Evolutionary conservation across 306 rosid species (phyloP).

Genomic region (Ormosia semicastrata): DNA sequence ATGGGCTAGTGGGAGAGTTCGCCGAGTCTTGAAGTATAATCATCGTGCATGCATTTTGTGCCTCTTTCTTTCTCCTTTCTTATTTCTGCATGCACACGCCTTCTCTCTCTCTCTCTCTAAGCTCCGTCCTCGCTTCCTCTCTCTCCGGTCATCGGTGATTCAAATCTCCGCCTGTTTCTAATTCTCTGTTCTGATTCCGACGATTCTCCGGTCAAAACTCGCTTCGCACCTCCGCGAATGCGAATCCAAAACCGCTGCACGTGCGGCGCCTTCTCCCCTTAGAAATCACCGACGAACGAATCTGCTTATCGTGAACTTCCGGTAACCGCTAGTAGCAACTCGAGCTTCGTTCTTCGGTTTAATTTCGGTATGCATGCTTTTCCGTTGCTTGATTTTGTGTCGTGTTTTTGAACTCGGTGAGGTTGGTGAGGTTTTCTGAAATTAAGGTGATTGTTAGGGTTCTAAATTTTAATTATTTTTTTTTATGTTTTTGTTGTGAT

Average conservation of each 20-base stretch:
- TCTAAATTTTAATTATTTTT: background rate
- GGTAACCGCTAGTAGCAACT: background rate
- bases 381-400: background rate
- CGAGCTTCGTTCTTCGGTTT: conserved; percentile 14
- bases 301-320: background rate
- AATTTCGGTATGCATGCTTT: conserved; percentile 2
- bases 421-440: conserved; percentile 19
- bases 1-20: conserved; percentile 54
- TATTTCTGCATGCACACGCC: conserved; percentile 92
- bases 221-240: background rate
- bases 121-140: background rate
- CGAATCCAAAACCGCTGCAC: background rate
- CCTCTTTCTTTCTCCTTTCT: conserved; percentile 44
- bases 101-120: conserved; percentile 35
- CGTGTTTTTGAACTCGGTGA: background rate
- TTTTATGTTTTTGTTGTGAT: conserved; percentile 12
- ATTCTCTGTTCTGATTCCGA: background rate
- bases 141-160: conserved; percentile 36
- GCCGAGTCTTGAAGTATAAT: conserved; percentile 96
- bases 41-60: conserved; percentile 99
- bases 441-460: conserved; percentile 42
- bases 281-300: background rate
- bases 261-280: background rate
- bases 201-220: conserved; percentile 9
- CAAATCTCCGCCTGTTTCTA: conserved; percentile 2